Conservation (phyloP, 2,329 filamentous ascomycete species). For the Plectosphaerella cucumerina region DNA sequence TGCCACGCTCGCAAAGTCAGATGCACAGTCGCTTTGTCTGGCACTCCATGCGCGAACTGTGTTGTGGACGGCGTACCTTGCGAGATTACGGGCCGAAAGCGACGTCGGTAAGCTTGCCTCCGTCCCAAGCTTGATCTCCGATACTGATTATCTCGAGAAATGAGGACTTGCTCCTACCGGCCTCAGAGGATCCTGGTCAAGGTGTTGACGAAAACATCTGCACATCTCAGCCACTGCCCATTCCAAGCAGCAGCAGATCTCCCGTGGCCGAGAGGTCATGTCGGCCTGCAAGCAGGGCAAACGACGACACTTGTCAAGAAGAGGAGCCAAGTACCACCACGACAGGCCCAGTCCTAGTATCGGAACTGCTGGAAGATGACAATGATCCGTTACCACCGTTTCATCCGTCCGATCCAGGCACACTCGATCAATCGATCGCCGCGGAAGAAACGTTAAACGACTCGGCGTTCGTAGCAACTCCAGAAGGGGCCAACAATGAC, state of each 20-base stretch:
- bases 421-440: neutral
- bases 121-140: neutral
- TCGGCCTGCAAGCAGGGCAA: too few relatives aligned
- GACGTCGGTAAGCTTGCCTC: neutral
- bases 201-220: too few relatives aligned
- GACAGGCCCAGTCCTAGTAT: too few relatives aligned
- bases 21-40: constrained; percentile 12
- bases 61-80: constrained; percentile 10
- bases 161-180: neutral
- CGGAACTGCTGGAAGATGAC: too few relatives aligned
- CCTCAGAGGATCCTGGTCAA: too few relatives aligned
- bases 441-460: neutral
- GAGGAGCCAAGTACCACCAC: too few relatives aligned
- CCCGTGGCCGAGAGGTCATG: too few relatives aligned
- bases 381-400: too few relatives aligned
- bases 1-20: constrained; percentile 15
- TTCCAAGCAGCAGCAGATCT: too few relatives aligned
- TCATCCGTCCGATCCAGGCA: too few relatives aligned
- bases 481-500: neutral
- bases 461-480: neutral
- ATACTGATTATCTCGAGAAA: neutral
- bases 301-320: too few relatives aligned
- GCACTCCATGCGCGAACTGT: constrained; percentile 15
- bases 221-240: too few relatives aligned
- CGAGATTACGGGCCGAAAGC: constrained; percentile 5